Base-by-base conservation (phyloP, 495 filamentous ascomycete genomes). In the Pyrenopolyporus hunteri region DNA sequence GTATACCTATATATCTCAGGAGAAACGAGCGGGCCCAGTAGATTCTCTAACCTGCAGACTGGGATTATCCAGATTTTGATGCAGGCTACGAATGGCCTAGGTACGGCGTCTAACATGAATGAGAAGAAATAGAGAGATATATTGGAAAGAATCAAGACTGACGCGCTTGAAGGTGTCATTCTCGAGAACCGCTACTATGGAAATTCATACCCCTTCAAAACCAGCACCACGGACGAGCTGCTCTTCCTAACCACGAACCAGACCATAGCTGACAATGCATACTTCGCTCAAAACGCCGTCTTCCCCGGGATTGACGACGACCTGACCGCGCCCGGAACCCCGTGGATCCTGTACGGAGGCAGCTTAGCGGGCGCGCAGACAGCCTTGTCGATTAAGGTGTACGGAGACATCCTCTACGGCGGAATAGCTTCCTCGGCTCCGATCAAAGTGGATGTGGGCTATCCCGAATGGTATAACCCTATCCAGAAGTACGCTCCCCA, bases 151-250 rank as follows among this genome's bases (percentile, higher is more conserved):
- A 52, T 5, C 0, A 20, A 9, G 14, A 45, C 52, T 63, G 19
- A 63, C 23, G 19, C 16, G 3, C 26, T 35, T 19, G 17, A 63
- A 63, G 59, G 77, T 16, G 74, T 79, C 20, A 80, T 80, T 32
- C 69, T 80, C 7, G 77, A 80, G 57, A 78, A 80, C 48, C 64
- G 77, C 19, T 80, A 76, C 46, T 80, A 80, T 52, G 77, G 77
- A 25, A 57, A 69, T 33, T 76, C 73, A 40, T 80, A 68, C 53
- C 76, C 76, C 3, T 73, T 74, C 46, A 70, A 68, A 11, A 69
- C 60, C 17, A 76, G 70, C 55, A 73, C 75, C n/a, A 78, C 76
- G 19, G 77, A 80, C 42, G 63, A 80, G 33, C 56, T 80, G 22
- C 55, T 66, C 7, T 80, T 73, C 59, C 66, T 80, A 52, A 76